Evolutionary conservation across 1,139 yeast genomes (phyloP).

Genomic region (Cylindricascospora bacillispora): DNA sequence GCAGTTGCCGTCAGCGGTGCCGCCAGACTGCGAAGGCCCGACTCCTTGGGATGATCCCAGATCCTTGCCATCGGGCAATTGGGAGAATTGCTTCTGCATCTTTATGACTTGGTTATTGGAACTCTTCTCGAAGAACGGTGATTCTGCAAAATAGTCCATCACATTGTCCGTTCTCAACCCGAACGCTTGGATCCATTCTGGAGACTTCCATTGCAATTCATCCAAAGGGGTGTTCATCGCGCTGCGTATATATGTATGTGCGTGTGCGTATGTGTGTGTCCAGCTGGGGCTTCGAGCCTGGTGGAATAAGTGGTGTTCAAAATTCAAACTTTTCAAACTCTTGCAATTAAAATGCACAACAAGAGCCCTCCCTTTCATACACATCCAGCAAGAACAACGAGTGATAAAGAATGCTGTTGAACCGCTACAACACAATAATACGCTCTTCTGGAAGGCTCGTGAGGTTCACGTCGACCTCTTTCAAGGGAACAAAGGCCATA

Average conservation of each 20-base stretch:
- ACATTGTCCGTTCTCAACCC: slow-evolving; percentile 84
- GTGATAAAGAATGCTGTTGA: neutral
- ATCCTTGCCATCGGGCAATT: slow-evolving; percentile 14
- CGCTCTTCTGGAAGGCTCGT: too few relatives aligned
- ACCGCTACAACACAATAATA: too few relatives aligned
- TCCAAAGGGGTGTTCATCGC: slow-evolving; percentile 38
- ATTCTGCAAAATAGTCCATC: slow-evolving; percentile 79
- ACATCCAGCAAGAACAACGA: neutral
- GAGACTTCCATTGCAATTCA: slow-evolving; percentile 93
- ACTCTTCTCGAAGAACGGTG: slow-evolving; percentile 90
- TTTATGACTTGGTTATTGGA: slow-evolving; percentile 88
- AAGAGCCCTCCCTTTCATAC: too few relatives aligned
- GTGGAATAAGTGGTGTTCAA: too few relatives aligned
- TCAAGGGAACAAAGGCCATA: slow-evolving; percentile 37
- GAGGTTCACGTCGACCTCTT: too few relatives aligned
- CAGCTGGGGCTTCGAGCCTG: too few relatives aligned
- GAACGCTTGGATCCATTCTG: slow-evolving; percentile 88
- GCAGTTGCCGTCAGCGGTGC: slow-evolving; percentile 3
- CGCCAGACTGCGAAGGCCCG: slow-evolving; percentile 7
- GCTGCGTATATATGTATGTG: too few relatives aligned
- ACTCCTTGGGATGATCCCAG: slow-evolving; percentile 9
- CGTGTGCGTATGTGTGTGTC: too few relatives aligned
- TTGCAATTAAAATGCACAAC: too few relatives aligned
- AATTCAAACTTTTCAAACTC: too few relatives aligned
- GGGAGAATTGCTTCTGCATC: slow-evolving; percentile 78